A percentile compares a stretch with the other conserved stretches of the same genome.
phyloP scores from a whole-genome alignment of 805 yeast genomes.

The Zygosaccharomyces rouxii region DNA sequence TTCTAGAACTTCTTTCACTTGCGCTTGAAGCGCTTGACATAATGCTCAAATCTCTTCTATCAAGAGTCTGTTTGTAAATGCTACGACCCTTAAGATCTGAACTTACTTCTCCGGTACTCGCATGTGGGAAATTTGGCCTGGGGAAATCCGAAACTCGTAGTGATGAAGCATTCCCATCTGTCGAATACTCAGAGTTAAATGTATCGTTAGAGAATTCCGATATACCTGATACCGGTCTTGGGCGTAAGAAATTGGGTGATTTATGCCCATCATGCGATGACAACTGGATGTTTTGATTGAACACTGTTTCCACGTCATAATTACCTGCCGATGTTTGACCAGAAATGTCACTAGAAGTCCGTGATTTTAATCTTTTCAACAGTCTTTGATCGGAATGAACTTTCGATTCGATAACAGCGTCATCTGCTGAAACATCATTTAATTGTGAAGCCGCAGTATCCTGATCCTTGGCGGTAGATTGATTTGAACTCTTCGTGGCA shows the following conservation, averaged over 20 bases:
- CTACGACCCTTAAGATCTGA: constrained; percentile 8
- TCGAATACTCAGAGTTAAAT: constrained; percentile 49
- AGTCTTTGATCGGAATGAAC: constrained; percentile 9
- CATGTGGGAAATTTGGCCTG: constrained; percentile 9
- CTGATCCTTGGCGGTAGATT: constrained; percentile 10
- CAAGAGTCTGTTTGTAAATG: constrained; percentile 17
- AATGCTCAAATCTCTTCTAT: constrained; percentile 36
- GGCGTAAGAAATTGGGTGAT: constrained; percentile 16
- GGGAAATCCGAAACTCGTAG: constrained; percentile 11
- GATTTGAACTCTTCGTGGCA: constrained; percentile 2
- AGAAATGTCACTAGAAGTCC: constrained; percentile 26
- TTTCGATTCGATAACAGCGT: not conserved
- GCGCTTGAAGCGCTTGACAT: constrained; percentile 38
- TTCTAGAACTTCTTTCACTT: constrained; percentile 39
- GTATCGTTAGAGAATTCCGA: constrained; percentile 47
- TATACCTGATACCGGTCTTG: constrained; percentile 48
- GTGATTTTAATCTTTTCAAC: constrained; percentile 27
- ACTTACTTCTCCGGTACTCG: constrained; percentile 12
- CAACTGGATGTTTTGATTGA: constrained; percentile 6
- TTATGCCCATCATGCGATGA: constrained; percentile 16
- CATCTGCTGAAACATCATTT: not conserved
- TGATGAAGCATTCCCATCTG: constrained; percentile 30
- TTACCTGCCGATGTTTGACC: constrained; percentile 31
- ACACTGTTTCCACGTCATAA: constrained; percentile 25
- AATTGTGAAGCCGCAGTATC: constrained; percentile 1